These are phyloP conservation scores for Trichoderma sp. DNA, from an alignment of 2,329 filamentous ascomycete species.

Conservation along the genomic window DNA sequence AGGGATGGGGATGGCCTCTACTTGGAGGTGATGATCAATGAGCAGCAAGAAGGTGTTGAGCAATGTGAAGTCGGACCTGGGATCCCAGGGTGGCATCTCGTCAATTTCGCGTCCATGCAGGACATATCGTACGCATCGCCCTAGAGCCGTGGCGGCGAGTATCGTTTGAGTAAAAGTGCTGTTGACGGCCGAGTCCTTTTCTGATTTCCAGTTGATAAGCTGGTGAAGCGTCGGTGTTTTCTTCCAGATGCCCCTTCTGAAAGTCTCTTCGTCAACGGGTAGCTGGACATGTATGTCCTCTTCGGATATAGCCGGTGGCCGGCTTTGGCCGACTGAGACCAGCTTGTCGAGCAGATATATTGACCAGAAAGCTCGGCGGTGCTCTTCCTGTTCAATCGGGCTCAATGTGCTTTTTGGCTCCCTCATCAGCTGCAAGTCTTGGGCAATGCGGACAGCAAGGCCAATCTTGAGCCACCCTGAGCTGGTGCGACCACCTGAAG, in stretches of 20 bases:
- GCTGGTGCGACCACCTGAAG: constrained; percentile 9
- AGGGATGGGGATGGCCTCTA: background rate
- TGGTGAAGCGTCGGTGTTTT: constrained; percentile 12
- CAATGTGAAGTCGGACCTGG: constrained; percentile 14
- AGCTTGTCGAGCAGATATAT: constrained; percentile 11
- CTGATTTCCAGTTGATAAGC: constrained; percentile 17
- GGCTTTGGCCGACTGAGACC: constrained; percentile 10
- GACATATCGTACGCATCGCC: constrained; percentile 12
- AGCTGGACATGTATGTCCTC: constrained; percentile 13
- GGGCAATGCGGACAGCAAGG: constrained; percentile 14
- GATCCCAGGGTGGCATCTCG: constrained; percentile 14
- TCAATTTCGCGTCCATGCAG: constrained; percentile 9
- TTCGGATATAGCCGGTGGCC: constrained; percentile 6
- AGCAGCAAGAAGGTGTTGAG: constrained; percentile 10
- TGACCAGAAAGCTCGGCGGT: constrained; percentile 12
- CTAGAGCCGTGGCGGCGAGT: constrained; percentile 7
- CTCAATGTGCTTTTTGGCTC: background rate
- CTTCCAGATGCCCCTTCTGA: constrained; percentile 13
- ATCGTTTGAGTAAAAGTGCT: constrained; percentile 15
- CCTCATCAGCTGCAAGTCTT: constrained; percentile 14
- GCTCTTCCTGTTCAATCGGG: constrained; percentile 11
- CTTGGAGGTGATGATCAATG: constrained; percentile 15
- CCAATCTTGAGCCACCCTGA: constrained; percentile 16
- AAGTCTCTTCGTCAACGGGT: constrained; percentile 7
- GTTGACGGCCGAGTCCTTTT: background rate